Evolutionary conservation across 2,329 filamentous ascomycete species (phyloP).

Genomic region (Aspergillus amoenus): DNA sequence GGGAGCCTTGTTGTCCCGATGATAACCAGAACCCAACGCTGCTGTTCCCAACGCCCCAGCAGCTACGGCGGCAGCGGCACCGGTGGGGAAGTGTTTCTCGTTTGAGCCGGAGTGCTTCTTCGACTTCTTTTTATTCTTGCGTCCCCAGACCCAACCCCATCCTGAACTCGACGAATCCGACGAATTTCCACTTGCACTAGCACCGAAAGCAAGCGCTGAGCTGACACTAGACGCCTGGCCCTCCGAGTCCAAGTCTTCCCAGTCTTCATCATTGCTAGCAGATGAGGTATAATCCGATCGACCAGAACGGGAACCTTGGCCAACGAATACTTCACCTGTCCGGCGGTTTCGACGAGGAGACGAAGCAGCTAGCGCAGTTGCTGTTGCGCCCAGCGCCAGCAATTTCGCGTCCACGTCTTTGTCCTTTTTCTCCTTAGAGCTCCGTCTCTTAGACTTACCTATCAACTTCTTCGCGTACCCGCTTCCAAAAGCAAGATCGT

Average conservation of each 20-base stretch:
- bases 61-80: constrained; percentile 39
- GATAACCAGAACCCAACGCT: constrained; percentile 41
- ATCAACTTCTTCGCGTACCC: constrained; percentile 47
- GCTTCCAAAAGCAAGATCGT: constrained; percentile 66
- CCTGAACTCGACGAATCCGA: constrained; percentile 57
- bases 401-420: constrained; percentile 48
- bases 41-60: constrained; percentile 44
- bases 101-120: constrained; percentile 19
- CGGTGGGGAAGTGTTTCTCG: constrained; percentile 26
- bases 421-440: constrained; percentile 17
- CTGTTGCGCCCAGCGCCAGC: constrained; percentile 48
- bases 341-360: constrained; percentile 34
- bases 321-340: constrained; percentile 33
- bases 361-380: constrained; percentile 47
- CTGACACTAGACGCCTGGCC: constrained; percentile 55
- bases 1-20: constrained; percentile 23
- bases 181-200: constrained; percentile 41
- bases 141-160: constrained; percentile 63
- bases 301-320: constrained; percentile 29
- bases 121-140: constrained; percentile 36
- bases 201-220: constrained; percentile 63
- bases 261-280: constrained; percentile 49
- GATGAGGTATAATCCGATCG: constrained; percentile 28
- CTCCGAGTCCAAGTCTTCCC: constrained; percentile 60
- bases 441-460: constrained; percentile 36